Conservation (phyloP, 1,284 basidiomycete species). For the Ganoderma sp. region DNA sequence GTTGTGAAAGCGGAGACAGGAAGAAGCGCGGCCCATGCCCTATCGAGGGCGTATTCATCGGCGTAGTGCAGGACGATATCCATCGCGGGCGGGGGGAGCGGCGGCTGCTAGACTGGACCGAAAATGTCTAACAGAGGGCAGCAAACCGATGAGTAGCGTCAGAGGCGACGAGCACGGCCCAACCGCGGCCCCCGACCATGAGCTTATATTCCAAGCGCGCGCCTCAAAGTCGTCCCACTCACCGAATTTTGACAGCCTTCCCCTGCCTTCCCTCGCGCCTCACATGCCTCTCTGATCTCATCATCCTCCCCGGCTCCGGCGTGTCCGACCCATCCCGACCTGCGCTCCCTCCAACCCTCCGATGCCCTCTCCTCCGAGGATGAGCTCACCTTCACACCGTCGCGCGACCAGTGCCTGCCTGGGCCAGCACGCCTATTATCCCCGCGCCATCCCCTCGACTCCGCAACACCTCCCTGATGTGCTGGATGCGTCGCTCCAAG, state of each 20-base stretch:
- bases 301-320: constrained; percentile 1
- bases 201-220: constrained; percentile 34
- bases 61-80: constrained; percentile 78
- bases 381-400: background rate
- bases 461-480: background rate
- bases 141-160: constrained; percentile 15
- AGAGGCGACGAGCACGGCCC: constrained; percentile 20
- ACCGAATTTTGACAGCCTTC: constrained; percentile 25
- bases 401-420: background rate
- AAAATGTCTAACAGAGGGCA: constrained; percentile 1
- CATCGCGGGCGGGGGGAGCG: constrained; percentile 54
- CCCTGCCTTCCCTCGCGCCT: background rate
- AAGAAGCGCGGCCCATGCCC: constrained; percentile 74
- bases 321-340: background rate
- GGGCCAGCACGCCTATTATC: background rate
- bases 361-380: background rate
- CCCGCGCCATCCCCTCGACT: background rate
- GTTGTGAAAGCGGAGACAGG: constrained; percentile 67
- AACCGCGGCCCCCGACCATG: background rate
- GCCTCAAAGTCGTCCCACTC: constrained; percentile 31
- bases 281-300: constrained; percentile 20
- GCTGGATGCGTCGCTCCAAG: constrained; percentile 9
- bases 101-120: constrained; percentile 12
- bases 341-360: background rate
- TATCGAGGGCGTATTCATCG: constrained; percentile 83